Evolutionary conservation across 2,329 filamentous ascomycete species (phyloP), one percentile per base, ranked within the genome.

Genomic region (Tothia fuscella): DNA sequence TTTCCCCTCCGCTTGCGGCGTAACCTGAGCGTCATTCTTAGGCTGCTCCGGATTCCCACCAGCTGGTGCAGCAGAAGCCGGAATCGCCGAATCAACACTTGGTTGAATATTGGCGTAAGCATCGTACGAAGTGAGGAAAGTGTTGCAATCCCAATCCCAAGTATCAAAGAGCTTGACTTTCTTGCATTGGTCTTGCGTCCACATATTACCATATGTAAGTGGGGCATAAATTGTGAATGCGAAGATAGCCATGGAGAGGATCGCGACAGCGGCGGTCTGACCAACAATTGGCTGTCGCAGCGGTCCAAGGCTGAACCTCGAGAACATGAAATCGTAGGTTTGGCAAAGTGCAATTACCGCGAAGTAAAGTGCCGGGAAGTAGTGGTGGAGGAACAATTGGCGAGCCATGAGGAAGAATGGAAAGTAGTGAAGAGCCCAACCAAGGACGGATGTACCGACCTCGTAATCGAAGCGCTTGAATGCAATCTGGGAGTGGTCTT

Each of bases 381-480:
- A 98, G 66, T 98, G 91, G 63, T 45, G 44, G 6, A 45, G 71
- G 73, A 98, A 98, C 26, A 98, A 78, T 65, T 98, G 91, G 53
- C 91, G 87, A 58, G 91, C 79, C 91, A 98, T 96, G 44, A 98
- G 74, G 68, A 79, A 98, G 69, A 98, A 98, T 9, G 91, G 91
- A 71, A 98, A 96, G 69, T 95, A 98, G 65, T 98, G 91, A 62
- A 98, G 81, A 36, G 84, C 86, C 91, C 91, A 98, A 51, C 83
- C 91, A 6, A 98, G 74, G 24, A 95, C 82, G 14, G 78, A 86
- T 41, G 79, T 85, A 47, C 91, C 91, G 46, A 96, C 77, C 63
- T 98, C 91, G 57, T 95, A 96, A 63, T 96, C 91, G 60, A 96
- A 98, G 43, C 91, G 85, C 68, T 94, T 94, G 72, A 96, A 93